Evolutionary conservation across 352 stramenopile species (phyloP), one percentile per base, ranked within the genome.

Genomic region (Phytophthora sansomeana): DNA sequence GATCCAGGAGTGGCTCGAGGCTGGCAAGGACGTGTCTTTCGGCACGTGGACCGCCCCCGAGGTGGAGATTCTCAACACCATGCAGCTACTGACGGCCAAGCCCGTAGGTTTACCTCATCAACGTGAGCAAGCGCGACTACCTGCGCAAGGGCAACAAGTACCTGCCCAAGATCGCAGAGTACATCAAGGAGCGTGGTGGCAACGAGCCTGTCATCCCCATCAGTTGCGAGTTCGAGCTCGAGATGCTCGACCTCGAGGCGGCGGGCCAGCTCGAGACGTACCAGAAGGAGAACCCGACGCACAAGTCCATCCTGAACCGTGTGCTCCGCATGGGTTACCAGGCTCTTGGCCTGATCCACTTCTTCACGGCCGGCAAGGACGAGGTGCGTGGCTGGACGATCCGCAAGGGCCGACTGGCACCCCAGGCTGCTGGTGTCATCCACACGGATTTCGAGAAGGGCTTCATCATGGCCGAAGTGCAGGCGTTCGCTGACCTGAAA

Each of bases 341-440:
- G 65, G 92, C 96, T 26, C 93, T 99, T 13, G 97, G 98, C 36
- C 83, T 99, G 44, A 98, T 99, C 73, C 96, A 99, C 72, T 99
- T 99, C 83, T 99, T 99, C 87, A 99, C 98, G 24, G 92, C 95
- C 28, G 98, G 98, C 49, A 95, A 97, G 64, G 98, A 99, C 62
- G 98, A 99, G 85, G 98, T 99, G 30, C 87, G 97, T 54, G 97
- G 96, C 42, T 99, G 98, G 98, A 99, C 97, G 14, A 99, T 99
- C 59, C 97, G 98, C 66, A 97, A 98, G 81, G 97, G 97, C 43
- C 96, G 92, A 52, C 53, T 97, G 67, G 97, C 97, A 81, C 97
- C 97, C 9, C 97, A 99, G 78, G 98, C 98, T 51, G 98, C 98
- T 39, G 97, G 97, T 74, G 96, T 99, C 9, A 99, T 99, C 85